A percentile compares a stretch with the other conserved stretches of the same genome.
phyloP scores from a whole-genome alignment of 768 basidiomycete species.

The Leccinum pellstonianum region DNA sequence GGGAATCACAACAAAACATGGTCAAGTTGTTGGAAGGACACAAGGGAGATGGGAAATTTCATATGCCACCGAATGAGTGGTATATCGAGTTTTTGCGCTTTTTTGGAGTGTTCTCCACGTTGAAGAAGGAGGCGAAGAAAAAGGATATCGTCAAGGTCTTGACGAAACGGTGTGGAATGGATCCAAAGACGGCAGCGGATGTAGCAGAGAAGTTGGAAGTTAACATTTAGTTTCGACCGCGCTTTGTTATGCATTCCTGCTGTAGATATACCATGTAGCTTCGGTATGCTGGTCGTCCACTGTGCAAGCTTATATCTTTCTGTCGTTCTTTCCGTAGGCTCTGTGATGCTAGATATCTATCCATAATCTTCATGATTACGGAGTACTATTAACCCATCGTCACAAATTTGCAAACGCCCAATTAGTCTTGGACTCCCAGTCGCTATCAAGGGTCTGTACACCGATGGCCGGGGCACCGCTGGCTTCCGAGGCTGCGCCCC shows the following conservation, averaged over 20 bases:
- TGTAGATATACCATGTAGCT: not conserved
- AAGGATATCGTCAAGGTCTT: slow-evolving; percentile 27
- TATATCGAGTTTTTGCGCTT: slow-evolving; percentile 23
- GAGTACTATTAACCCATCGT: not conserved
- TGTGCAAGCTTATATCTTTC: slow-evolving; percentile 8
- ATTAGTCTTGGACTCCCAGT: too few relatives aligned
- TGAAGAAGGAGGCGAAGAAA: slow-evolving; percentile 22
- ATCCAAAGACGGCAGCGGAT: slow-evolving; percentile 18
- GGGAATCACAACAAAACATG: slow-evolving; percentile 22
- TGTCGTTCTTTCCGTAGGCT: not conserved
- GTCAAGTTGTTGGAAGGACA: slow-evolving; percentile 14
- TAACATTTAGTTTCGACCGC: not conserved
- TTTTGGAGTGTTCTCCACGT: slow-evolving; percentile 24
- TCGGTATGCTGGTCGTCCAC: not conserved
- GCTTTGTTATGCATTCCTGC: not conserved
- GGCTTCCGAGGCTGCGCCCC: too few relatives aligned
- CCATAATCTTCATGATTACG: not conserved
- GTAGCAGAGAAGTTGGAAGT: slow-evolving; percentile 21
- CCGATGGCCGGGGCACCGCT: too few relatives aligned
- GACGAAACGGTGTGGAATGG: slow-evolving; percentile 31
- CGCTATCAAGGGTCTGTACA: too few relatives aligned
- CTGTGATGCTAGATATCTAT: not conserved
- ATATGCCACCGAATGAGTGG: slow-evolving; percentile 29
- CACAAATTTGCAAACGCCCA: not conserved
- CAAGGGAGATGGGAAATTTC: slow-evolving; percentile 18